phyloP scores from a whole-genome alignment of 2,329 filamentous ascomycete genomes.

The Tolypocladium album region DNA sequence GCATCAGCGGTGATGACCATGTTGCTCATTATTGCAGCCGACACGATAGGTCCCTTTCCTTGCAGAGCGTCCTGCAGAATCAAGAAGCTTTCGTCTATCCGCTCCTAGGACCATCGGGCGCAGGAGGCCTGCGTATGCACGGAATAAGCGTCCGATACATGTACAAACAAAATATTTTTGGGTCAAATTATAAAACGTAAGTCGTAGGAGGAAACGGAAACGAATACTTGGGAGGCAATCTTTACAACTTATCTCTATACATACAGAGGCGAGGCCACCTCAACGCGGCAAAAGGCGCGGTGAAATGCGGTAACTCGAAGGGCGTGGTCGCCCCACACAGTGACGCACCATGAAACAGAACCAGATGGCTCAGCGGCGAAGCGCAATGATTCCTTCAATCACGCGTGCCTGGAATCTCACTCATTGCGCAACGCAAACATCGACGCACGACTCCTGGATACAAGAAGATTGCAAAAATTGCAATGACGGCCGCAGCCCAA shows the following conservation, averaged over 20 bases:
- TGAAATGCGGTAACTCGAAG: not conserved
- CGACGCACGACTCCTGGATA: not conserved
- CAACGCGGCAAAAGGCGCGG: not conserved
- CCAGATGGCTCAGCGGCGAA: not conserved
- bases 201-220: not conserved
- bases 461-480: not conserved
- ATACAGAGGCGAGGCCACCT: not conserved
- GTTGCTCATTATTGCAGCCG: too few species aligned
- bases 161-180: too few species aligned
- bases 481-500: conserved; percentile 3
- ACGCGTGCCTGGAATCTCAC: not conserved
- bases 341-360: not conserved
- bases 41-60: too few species aligned
- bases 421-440: not conserved
- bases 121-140: too few species aligned
- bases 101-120: too few species aligned
- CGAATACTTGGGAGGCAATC: not conserved
- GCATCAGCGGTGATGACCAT: too few species aligned
- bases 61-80: too few species aligned
- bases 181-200: too few species aligned
- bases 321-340: not conserved
- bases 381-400: not conserved
- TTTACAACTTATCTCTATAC: not conserved
- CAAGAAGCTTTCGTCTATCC: too few species aligned
- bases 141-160: too few species aligned